A percentile compares a stretch with the other conserved stretches of the same genome.
Evolutionary conservation across 768 basidiomycete species (phyloP).

Genomic region (Dacryopinax primogenitus): DNA sequence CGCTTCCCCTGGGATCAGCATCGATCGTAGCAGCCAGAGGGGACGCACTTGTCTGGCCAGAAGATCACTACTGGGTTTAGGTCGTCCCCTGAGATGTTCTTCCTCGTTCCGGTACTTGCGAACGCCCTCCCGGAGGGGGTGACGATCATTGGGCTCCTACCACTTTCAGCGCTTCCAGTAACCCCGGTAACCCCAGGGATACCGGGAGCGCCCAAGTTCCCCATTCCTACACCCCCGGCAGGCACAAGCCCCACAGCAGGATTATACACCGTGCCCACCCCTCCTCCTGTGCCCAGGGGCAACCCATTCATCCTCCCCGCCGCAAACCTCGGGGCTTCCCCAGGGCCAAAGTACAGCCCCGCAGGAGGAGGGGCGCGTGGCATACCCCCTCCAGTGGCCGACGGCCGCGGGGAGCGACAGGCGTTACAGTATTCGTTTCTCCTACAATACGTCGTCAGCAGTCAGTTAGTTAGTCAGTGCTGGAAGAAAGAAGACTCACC

Average conservation of each 20-base stretch:
- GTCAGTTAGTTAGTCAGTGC: neutral
- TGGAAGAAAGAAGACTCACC: neutral
- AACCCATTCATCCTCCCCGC: neutral
- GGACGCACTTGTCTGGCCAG: conserved; percentile 61
- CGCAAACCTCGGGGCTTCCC: too few relatives aligned
- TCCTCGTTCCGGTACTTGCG: conserved; percentile 62
- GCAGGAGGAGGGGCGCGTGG: neutral
- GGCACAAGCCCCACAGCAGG: neutral
- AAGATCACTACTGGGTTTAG: conserved; percentile 67
- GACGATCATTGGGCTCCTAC: conserved; percentile 36
- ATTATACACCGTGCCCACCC: neutral
- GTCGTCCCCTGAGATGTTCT: conserved; percentile 64
- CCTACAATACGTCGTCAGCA: neutral
- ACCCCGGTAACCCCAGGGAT: neutral
- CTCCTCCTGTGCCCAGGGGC: neutral
- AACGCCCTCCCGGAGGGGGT: conserved; percentile 75
- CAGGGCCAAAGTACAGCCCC: neutral
- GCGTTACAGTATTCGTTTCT: conserved; percentile 6
- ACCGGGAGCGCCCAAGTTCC: neutral
- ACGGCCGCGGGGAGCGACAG: neutral
- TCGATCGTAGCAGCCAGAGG: too few relatives aligned
- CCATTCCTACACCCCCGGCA: neutral
- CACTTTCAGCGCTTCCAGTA: neutral
- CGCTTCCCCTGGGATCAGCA: conserved; percentile 21
- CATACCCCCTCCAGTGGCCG: neutral